Evolutionary conservation across 2,329 filamentous ascomycete species (phyloP).

Genomic region (Falciphora oryzae): DNA sequence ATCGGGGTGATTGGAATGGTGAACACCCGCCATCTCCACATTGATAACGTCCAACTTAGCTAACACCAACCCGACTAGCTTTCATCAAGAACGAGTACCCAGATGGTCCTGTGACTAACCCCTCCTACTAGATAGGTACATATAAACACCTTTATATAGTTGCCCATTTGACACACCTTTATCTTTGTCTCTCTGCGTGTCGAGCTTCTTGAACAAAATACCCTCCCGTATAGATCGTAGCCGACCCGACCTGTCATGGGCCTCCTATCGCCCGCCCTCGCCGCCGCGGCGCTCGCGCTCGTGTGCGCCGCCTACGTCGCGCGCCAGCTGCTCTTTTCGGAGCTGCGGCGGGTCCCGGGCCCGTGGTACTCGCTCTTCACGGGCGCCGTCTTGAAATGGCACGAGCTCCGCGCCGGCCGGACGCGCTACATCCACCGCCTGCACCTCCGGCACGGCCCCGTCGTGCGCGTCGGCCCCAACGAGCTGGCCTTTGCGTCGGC

Average conservation of each 20-base stretch:
- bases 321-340: slow-evolving; percentile 24
- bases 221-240: not conserved
- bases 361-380: slow-evolving; percentile 43
- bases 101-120: not conserved
- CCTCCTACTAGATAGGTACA: not conserved
- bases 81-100: not conserved
- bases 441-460: slow-evolving; percentile 49
- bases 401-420: slow-evolving; percentile 48
- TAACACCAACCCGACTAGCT: not conserved
- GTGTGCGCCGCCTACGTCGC: slow-evolving; percentile 12
- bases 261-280: slow-evolving; percentile 16
- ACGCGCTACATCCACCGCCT: slow-evolving; percentile 50
- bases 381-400: slow-evolving; percentile 45
- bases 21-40: not conserved
- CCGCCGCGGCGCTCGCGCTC: slow-evolving; percentile 12
- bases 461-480: slow-evolving; percentile 50
- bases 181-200: not conserved
- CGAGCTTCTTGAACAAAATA: not conserved
- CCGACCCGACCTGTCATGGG: slow-evolving; percentile 7
- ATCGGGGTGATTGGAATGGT: not conserved
- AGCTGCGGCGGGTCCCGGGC: slow-evolving; percentile 40
- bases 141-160: not conserved
- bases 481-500: slow-evolving; percentile 55
- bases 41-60: not conserved
- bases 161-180: not conserved